Base-by-base conservation (phyloP, 345 rosid species). In the Gossypium bickii region DNA sequence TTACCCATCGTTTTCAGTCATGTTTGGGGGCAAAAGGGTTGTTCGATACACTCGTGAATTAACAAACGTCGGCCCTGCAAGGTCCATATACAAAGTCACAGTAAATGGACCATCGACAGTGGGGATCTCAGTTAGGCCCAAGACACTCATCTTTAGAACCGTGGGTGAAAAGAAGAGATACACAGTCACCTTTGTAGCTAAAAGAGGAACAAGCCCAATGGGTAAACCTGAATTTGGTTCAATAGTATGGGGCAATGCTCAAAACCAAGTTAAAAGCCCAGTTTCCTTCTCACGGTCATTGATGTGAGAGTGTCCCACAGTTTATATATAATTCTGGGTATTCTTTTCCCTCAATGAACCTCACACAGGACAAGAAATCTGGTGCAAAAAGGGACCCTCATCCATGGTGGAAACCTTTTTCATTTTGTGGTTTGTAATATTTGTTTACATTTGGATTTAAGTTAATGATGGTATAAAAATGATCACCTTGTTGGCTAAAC, bases 1-100 rank as follows among this genome's bases (percentile, higher is more conserved):
- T 80, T 94, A 94, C 76, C 98, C 97, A 2, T 92, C 97, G 0
- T 94, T 94, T 85, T 94, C 98, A 0, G 90, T 94, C 49, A 56
- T 88, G 81, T 92, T 94, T 25, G 85, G 86, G 2, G 75, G 66
- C 73, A 87, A 89, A 76, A 82, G 90, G 84, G 89, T 88, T 1
- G 92, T 89, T 38, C 81, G 92, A 13, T 94, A 94, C 85, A 88
- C 93, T 5, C 80, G 98, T 0, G 89, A 79, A 68, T 80, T 94
- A 64, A 94, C 97, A 55, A 94, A 94, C 25, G 98, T 94, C 0
- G 98, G 98, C 29, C 56, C 86, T 6, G 86, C 90, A 0, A 83
- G 73, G 45, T 92, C 97, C 7, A 44, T 70, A 3, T 94, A 94
- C 80, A 76, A 79, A 9, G 94, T 85, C 22, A 78, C 67, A 0